These are phyloP conservation scores for Paecilomyces formosus DNA, from an alignment of 2,329 filamentous ascomycete genomes.

Conservation along the genomic window DNA sequence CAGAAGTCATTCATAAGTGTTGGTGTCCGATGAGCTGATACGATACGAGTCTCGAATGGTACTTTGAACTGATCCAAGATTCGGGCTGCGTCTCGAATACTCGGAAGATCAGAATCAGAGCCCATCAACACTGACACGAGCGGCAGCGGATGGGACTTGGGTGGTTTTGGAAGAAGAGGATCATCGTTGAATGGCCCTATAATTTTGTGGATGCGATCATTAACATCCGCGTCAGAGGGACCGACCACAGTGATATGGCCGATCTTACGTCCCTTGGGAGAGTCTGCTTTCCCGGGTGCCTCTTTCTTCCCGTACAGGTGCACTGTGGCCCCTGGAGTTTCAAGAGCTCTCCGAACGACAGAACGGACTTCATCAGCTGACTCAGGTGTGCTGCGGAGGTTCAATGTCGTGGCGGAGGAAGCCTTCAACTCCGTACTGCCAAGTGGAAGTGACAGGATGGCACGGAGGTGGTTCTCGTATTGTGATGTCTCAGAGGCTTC, in stretches of 20 bases:
- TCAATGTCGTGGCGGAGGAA: not conserved
- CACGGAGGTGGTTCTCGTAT: conserved; percentile 72
- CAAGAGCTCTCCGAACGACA: conserved; percentile 43
- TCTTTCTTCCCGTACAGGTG: conserved; percentile 64
- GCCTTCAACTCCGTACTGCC: conserved; percentile 17
- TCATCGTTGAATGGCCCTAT: not conserved
- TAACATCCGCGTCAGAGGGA: conserved; percentile 54
- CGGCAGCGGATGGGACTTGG: not conserved
- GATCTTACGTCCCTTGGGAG: conserved; percentile 76
- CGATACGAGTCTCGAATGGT: conserved; percentile 24
- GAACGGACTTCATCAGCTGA: not conserved
- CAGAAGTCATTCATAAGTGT: conserved; percentile 57
- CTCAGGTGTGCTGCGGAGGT: not conserved
- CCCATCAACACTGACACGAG: not conserved
- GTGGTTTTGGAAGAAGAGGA: conserved; percentile 6
- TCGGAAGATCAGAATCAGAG: conserved; percentile 13
- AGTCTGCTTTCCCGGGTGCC: conserved; percentile 50
- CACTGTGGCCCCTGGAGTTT: conserved; percentile 47
- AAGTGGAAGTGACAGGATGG: conserved; percentile 55
- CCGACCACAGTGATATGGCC: conserved; percentile 74
- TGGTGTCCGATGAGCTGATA: conserved; percentile 55
- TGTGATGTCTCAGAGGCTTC: conserved; percentile 77
- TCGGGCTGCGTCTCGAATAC: conserved; percentile 19
- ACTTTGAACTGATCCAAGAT: conserved; percentile 22
- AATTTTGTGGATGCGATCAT: not conserved